Conservation (phyloP, 2,329 filamentous ascomycete species). For the Nothophoma quercina region DNA sequence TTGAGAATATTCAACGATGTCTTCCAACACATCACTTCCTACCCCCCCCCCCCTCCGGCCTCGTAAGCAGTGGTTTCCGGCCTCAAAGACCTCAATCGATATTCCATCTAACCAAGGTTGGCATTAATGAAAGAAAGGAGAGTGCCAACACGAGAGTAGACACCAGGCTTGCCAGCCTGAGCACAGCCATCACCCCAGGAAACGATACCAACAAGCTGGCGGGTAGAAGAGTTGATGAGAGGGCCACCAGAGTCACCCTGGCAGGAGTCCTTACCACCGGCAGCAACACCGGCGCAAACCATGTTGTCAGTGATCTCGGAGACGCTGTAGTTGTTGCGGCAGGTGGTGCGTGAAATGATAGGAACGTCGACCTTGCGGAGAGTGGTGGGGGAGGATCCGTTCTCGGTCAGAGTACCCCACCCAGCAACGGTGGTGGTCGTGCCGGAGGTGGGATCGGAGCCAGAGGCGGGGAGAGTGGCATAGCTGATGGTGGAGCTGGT, state of each 20-base stretch:
- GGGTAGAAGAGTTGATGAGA: slow-evolving; percentile 24
- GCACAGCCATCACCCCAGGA: slow-evolving; percentile 41
- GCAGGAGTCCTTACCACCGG: slow-evolving; percentile 44
- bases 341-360: slow-evolving; percentile 34
- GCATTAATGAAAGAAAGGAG: slow-evolving; percentile 28
- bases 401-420: slow-evolving; percentile 30
- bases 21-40: too few species aligned
- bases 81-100: too few species aligned
- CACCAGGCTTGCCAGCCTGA: slow-evolving; percentile 30
- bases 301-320: slow-evolving; percentile 33
- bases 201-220: slow-evolving; percentile 26
- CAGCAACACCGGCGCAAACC: slow-evolving; percentile 36
- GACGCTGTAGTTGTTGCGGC: slow-evolving; percentile 29
- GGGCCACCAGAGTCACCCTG: slow-evolving; percentile 44
- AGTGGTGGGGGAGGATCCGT: slow-evolving; percentile 17
- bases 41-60: too few species aligned
- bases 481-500: slow-evolving; percentile 35
- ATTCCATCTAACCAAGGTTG: slow-evolving; percentile 17
- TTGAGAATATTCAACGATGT: too few species aligned
- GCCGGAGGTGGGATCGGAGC: slow-evolving; percentile 34
- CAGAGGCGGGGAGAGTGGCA: slow-evolving; percentile 29
- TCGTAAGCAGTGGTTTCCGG: too few species aligned
- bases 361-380: slow-evolving; percentile 42
- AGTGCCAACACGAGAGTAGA: slow-evolving; percentile 31
- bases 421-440: slow-evolving; percentile 32